Evolutionary conservation across 164 flowering plant genomes (phyloP).

Genomic region (Piper longum): DNA sequence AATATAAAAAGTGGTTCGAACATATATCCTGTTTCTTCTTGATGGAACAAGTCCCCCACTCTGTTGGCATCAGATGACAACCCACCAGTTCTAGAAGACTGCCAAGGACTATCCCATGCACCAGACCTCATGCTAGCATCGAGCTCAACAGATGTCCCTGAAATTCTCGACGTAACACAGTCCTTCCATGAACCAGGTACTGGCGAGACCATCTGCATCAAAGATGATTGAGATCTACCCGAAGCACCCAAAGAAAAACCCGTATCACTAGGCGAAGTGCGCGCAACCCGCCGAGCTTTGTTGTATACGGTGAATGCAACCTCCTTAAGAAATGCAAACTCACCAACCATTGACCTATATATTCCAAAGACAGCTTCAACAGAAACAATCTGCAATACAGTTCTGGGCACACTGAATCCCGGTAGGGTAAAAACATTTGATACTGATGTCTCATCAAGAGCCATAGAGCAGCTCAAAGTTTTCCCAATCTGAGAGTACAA

Average conservation of each 20-base stretch:
- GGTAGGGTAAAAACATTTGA: slow-evolving; percentile 57
- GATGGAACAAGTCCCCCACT: slow-evolving; percentile 35
- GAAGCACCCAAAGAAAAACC: slow-evolving; percentile 37
- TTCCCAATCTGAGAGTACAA: slow-evolving; percentile 63
- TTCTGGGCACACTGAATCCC: slow-evolving; percentile 72
- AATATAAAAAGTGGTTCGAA: slow-evolving; percentile 96
- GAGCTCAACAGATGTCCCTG: slow-evolving; percentile 61
- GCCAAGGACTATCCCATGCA: slow-evolving; percentile 88
- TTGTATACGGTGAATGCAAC: slow-evolving; percentile 90
- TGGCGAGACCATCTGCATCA: slow-evolving; percentile 55
- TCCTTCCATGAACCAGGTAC: slow-evolving; percentile 85
- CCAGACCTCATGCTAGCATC: slow-evolving; percentile 56
- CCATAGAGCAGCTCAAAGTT: slow-evolving; percentile 56
- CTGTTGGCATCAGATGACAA: slow-evolving; percentile 45
- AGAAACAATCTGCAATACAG: slow-evolving; percentile 84
- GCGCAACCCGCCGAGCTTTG: slow-evolving; percentile 76
- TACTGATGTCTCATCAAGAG: slow-evolving; percentile 68
- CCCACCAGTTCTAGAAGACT: slow-evolving; percentile 50
- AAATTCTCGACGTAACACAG: slow-evolving; percentile 46
- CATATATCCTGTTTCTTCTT: slow-evolving; percentile 52
- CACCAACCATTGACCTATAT: slow-evolving; percentile 56
- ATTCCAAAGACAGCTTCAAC: slow-evolving; percentile 81
- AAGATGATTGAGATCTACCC: slow-evolving; percentile 43
- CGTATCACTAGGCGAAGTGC: slow-evolving; percentile 37
- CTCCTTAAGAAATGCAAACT: slow-evolving; percentile 78